phyloP scores from a whole-genome alignment of 148 eudicot species.

The Amaranthus cruentus region DNA sequence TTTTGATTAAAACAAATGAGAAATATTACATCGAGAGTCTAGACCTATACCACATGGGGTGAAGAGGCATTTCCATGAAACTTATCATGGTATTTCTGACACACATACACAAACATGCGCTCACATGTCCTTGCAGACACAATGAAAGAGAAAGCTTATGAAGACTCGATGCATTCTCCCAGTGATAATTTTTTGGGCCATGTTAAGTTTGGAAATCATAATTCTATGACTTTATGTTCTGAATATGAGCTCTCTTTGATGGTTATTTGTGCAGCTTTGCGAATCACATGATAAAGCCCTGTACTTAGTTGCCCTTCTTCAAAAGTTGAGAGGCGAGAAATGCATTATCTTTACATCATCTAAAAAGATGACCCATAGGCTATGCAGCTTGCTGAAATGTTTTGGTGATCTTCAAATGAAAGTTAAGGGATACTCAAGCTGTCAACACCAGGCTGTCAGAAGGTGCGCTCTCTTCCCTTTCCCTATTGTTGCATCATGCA shows the following conservation, averaged over 20 bases:
- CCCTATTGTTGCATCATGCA: neutral
- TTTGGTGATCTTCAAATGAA: slow-evolving; percentile 62
- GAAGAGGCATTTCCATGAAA: too few species aligned
- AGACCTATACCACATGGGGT: too few species aligned
- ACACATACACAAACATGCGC: too few species aligned
- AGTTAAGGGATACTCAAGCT: slow-evolving; percentile 79
- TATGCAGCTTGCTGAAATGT: slow-evolving; percentile 61
- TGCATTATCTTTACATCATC: slow-evolving; percentile 92
- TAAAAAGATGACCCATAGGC: slow-evolving; percentile 71
- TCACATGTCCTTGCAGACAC: too few species aligned
- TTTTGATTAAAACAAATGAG: too few species aligned
- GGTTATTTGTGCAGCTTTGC: slow-evolving; percentile 60
- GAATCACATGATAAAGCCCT: slow-evolving; percentile 70
- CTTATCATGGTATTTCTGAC: too few species aligned
- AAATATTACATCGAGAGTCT: too few species aligned
- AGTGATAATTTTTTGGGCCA: too few species aligned
- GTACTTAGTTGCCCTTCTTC: slow-evolving; percentile 69
- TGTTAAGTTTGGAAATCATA: too few species aligned
- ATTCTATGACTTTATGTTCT: neutral
- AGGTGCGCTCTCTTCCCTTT: slow-evolving; percentile 40
- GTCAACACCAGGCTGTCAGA: slow-evolving; percentile 73
- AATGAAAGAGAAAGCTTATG: too few species aligned
- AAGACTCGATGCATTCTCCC: too few species aligned
- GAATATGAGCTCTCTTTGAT: neutral
- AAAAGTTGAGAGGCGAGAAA: slow-evolving; percentile 69